Conservation (phyloP, 257 asterid genomes). For the Agastache rugosa region DNA sequence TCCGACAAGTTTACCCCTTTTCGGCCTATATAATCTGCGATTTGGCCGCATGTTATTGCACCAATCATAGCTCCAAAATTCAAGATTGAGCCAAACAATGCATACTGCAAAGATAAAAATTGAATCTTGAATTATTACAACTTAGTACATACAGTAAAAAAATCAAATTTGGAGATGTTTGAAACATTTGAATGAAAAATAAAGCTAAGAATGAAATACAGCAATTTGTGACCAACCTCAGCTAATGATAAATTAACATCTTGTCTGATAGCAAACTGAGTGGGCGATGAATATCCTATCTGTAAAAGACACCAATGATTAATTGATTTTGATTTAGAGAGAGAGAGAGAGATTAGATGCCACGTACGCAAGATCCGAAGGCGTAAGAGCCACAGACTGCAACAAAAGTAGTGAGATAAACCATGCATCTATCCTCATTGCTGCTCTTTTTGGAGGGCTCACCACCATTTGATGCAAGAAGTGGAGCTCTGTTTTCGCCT, state of each 20-base stretch:
- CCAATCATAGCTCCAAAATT: slow-evolving; percentile 98
- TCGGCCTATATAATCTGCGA: slow-evolving; percentile 81
- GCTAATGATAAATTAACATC: slow-evolving; percentile 77
- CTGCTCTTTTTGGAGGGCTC: slow-evolving; percentile 23
- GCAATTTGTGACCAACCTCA: slow-evolving; percentile 57
- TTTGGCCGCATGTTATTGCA: slow-evolving; percentile 84
- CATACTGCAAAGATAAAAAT: slow-evolving; percentile 56
- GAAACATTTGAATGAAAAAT: neutral
- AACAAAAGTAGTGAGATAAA: slow-evolving; percentile 73
- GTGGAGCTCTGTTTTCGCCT: slow-evolving; percentile 51
- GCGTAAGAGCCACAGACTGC: slow-evolving; percentile 91
- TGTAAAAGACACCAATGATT: slow-evolving; percentile 40
- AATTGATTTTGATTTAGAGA: neutral
- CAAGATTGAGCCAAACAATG: slow-evolving; percentile 86
- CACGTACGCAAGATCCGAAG: slow-evolving; percentile 85
- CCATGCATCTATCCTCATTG: slow-evolving; percentile 73
- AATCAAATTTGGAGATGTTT: neutral
- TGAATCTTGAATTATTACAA: neutral
- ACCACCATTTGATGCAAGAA: slow-evolving; percentile 41
- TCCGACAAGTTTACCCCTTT: slow-evolving; percentile 67
- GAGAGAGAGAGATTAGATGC: neutral
- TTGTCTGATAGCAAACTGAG: slow-evolving; percentile 70
- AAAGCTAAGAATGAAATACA: neutral
- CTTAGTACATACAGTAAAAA: neutral
- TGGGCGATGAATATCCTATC: slow-evolving; percentile 97